Base-by-base conservation (phyloP, 345 rosid species). In the Ceriops decandra region DNA sequence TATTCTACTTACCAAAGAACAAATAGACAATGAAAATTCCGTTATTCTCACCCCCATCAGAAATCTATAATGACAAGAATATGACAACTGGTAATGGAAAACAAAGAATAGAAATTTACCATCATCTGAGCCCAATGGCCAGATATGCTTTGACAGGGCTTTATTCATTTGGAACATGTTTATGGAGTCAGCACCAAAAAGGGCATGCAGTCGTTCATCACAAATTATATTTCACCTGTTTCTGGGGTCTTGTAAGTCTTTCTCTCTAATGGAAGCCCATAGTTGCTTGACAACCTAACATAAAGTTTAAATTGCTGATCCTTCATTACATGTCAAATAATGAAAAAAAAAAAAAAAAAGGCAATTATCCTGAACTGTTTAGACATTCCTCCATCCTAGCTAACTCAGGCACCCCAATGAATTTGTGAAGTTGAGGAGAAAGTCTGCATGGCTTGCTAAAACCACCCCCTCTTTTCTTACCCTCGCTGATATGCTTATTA, bases 151-250 rank as follows among this genome's bases (percentile, higher is more conserved):
- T 24, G 84, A 61, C 38, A 88, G 77, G 49, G 64, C 84, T 82
- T 84, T 88, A 74, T 70, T 84, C 90, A 88, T 83, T 63, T 83
- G 84, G 75, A 88, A 88, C 90, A 86, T 86, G 76, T 84, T 81
- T 62, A 88, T 84, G 26, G 84, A 81, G 52, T 80, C 82, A 15
- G 83, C 74, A 49, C 70, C 56, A 60, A 88, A 88, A 66, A 85
- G 72, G 64, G 83, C 81, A 63, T 52, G 82, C 58, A 85, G 69
- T 65, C 81, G 35, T 56, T 83, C 83, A 9, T 86, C 88, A 22
- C 93, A 88, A 36, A 83, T 59, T 68, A 86, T 88, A 49, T 74
- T 84, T 46, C 82, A 79, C 62, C 67, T 78, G 66, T 88, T 81
- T 57, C 59, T 73, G 7, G 90, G 93, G 76, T 88, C 87, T 67